Base-by-base conservation (phyloP, 768 basidiomycete species). In the Rhizopogon sp. region DNA sequence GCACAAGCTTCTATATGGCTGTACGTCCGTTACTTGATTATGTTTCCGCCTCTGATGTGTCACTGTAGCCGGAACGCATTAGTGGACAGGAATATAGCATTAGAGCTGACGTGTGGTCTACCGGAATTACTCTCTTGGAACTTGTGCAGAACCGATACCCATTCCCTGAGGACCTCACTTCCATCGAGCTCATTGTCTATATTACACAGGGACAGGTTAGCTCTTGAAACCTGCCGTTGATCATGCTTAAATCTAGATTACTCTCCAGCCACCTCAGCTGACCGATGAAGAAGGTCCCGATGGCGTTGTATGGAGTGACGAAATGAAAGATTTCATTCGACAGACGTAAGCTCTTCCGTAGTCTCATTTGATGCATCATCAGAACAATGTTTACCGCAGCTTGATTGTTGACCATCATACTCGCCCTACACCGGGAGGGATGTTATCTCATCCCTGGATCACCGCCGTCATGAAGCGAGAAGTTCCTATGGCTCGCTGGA, bases 1-100 rank as follows among this genome's bases (percentile, higher is more conserved):
- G 97, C 6, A 98, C 96, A 43, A 93, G 93, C 67, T 89, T 91
- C 61, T 99, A 98, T 73, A 98, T 98, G 96, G 95, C 97, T 60
- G 96, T 98, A 64, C 71, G 95, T 83, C 29, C 20, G 22, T 49
- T 42, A 11, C 3, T 42, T 9, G 5, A 33, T 33, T 17, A n/a
- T 35, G 39, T 6, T 28, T 29, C 3, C 7, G 6, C 7, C 5
- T 39, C 10, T 53, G 29, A 16, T 35, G 14, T 46, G 20, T 31
- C 44, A 53, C 39, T 59, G 51, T 60, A 93, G 90, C 96, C 96
- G 47, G 96, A 98, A 72, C 87, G 96, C 58, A 95, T 98, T 57
- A 87, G 85, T 62, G 96, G 96, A 5, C 81, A 87, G 53, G 84
- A 88, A 60, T 99, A 97, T 69, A 91, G 91, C 33, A 96, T 97